These are phyloP conservation scores for Conoideocrella luteorostrata DNA, from an alignment of 2,329 filamentous ascomycete genomes.

Conservation along the genomic window DNA sequence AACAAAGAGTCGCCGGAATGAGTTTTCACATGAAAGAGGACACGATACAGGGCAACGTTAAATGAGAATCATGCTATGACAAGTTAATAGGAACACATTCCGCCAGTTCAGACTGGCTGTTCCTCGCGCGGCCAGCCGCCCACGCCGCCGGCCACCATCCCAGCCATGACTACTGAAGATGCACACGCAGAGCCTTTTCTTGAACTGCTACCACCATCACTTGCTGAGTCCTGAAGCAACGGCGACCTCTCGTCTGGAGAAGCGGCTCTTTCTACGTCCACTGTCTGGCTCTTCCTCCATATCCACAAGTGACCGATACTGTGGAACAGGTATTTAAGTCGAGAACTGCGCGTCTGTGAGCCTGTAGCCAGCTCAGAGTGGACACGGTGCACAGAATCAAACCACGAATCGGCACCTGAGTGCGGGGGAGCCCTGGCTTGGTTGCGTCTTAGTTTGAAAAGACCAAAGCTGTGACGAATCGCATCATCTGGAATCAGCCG, in stretches of 20 bases:
- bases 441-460: not conserved
- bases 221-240: not conserved
- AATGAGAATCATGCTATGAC: too few species aligned
- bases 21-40: too few species aligned
- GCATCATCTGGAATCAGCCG: slow-evolving; percentile 65
- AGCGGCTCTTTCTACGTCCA: not conserved
- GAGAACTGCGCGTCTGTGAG: not conserved
- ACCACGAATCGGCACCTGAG: not conserved
- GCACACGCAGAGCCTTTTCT: slow-evolving; percentile 1
- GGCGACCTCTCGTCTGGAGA: not conserved
- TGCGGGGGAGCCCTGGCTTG: too few species aligned
- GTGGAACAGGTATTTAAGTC: not conserved
- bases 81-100: too few species aligned
- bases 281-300: too few species aligned
- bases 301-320: not conserved
- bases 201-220: not conserved
- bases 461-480: not conserved
- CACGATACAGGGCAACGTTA: too few species aligned
- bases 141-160: slow-evolving; percentile 1
- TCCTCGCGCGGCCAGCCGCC: not conserved
- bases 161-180: slow-evolving; percentile 1
- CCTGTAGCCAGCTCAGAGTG: not conserved
- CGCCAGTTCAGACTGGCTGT: too few species aligned
- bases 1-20: too few species aligned
- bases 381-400: not conserved